A percentile compares a stretch with the other conserved stretches of the same genome.
Evolutionary conservation across 129 eudicot species (phyloP).

Genomic region (Escallonia rubra): DNA sequence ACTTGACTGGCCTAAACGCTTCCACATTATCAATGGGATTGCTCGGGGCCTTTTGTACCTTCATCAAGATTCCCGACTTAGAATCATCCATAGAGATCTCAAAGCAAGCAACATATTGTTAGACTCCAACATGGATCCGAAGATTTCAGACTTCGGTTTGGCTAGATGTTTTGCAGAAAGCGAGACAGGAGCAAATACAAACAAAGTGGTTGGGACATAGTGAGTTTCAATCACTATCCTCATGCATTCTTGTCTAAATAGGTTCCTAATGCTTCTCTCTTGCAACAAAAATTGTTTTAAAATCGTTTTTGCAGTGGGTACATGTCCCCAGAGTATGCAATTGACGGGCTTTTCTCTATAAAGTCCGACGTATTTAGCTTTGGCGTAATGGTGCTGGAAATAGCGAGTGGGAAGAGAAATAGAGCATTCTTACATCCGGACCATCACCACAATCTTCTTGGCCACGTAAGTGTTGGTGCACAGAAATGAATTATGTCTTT

Average conservation of each 20-base stretch:
- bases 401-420: neutral
- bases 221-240: neutral
- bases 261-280: neutral
- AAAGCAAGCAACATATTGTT: neutral
- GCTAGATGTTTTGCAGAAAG: neutral
- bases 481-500: too few species aligned
- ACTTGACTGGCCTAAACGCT: constrained; percentile 1
- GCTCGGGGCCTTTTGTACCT: neutral
- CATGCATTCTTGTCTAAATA: too few species aligned
- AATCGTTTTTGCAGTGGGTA: neutral
- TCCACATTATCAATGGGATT: constrained; percentile 1
- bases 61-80: constrained; percentile 3
- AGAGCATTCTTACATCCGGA: neutral
- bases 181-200: constrained; percentile 1
- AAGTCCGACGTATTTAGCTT: constrained; percentile 8
- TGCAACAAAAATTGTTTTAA: neutral
- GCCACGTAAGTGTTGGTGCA: neutral
- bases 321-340: constrained; percentile 5
- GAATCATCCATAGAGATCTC: constrained; percentile 4
- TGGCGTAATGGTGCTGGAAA: constrained; percentile 1
- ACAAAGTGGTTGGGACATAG: constrained; percentile 1
- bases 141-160: neutral
- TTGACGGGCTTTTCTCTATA: neutral
- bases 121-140: neutral
- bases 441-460: constrained; percentile 8